phyloP scores from a whole-genome alignment of 2,329 filamentous ascomycete genomes.

The Ascochyta lentis region DNA sequence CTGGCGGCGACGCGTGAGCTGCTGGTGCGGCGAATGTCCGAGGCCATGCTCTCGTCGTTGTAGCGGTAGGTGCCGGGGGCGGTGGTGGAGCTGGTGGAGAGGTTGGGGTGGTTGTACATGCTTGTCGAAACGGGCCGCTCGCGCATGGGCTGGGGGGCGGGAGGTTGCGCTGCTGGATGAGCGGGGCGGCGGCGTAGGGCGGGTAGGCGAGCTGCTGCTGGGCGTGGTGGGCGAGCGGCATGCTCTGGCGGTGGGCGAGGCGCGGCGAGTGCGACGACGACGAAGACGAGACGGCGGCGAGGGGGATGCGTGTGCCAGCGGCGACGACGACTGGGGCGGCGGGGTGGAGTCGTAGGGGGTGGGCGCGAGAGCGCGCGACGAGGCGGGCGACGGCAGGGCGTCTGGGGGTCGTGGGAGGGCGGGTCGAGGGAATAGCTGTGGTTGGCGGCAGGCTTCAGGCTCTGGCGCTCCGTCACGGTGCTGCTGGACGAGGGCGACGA shows the following conservation, averaged over 20 bases:
- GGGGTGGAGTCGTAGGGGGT: conserved; percentile 45
- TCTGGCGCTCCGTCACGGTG: conserved; percentile 49
- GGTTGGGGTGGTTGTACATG: conserved; percentile 58
- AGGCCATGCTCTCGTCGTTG: conserved; percentile 51
- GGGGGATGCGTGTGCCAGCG: conserved; percentile 29
- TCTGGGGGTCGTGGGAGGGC: conserved; percentile 32
- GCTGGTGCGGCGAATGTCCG: conserved; percentile 58
- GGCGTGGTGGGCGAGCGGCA: conserved; percentile 52
- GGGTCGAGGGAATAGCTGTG: conserved; percentile 21
- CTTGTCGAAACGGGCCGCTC: conserved; percentile 53
- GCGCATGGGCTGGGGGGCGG: conserved; percentile 34
- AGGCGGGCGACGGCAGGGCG: conserved; percentile 35
- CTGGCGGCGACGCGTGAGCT: conserved; percentile 69
- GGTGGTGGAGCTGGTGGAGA: conserved; percentile 54
- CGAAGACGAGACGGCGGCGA: conserved; percentile 30
- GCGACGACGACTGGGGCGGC: conserved; percentile 32
- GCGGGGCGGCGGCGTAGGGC: conserved; percentile 34
- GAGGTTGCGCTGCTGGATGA: conserved; percentile 36
- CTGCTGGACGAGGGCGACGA: conserved; percentile 36
- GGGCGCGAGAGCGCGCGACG: conserved; percentile 51
- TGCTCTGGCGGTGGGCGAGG: conserved; percentile 52
- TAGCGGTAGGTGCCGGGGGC: conserved; percentile 54
- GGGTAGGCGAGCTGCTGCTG: conserved; percentile 46
- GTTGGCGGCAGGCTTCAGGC: not conserved
- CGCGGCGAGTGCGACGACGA: conserved; percentile 41